Conservation (phyloP, 1,284 basidiomycete genomes). For the Melampsora abietis-canadensis region DNA sequence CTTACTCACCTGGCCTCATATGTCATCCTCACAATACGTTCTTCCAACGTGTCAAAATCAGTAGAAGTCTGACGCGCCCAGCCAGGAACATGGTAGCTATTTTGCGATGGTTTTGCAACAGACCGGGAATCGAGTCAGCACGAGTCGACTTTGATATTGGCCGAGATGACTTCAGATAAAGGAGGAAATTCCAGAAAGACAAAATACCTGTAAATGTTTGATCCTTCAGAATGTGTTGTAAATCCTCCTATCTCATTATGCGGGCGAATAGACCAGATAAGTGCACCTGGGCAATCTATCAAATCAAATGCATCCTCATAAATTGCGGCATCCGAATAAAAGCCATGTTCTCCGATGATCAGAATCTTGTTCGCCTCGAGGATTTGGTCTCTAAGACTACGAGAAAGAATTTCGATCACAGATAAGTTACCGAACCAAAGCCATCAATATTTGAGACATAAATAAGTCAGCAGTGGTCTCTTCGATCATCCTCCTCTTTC, state of each 20-base stretch:
- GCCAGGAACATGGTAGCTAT: constrained; percentile 32
- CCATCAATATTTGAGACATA: no score
- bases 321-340: constrained; percentile 9
- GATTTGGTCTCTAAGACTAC: constrained; percentile 1
- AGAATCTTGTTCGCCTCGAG: constrained; percentile 15
- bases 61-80: constrained; percentile 29
- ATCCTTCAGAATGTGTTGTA: constrained; percentile 24
- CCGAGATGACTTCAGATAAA: background rate
- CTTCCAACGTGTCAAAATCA: constrained; percentile 26
- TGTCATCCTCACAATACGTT: constrained; percentile 8
- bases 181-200: background rate
- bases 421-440: background rate
- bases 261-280: constrained; percentile 21
- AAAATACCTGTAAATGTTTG: constrained; percentile 8
- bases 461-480: no score
- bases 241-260: constrained; percentile 29
- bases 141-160: background rate
- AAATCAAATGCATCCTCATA: constrained; percentile 13
- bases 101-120: background rate
- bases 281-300: constrained; percentile 21
- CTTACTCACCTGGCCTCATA: constrained; percentile 29
- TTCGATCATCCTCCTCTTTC: no score
- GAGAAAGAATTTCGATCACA: background rate
- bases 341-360: constrained; percentile 41
- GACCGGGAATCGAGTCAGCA: background rate